Evolutionary conservation across 2,329 filamentous ascomycete species (phyloP).

Genomic region (Pseudopithomyces maydicus): DNA sequence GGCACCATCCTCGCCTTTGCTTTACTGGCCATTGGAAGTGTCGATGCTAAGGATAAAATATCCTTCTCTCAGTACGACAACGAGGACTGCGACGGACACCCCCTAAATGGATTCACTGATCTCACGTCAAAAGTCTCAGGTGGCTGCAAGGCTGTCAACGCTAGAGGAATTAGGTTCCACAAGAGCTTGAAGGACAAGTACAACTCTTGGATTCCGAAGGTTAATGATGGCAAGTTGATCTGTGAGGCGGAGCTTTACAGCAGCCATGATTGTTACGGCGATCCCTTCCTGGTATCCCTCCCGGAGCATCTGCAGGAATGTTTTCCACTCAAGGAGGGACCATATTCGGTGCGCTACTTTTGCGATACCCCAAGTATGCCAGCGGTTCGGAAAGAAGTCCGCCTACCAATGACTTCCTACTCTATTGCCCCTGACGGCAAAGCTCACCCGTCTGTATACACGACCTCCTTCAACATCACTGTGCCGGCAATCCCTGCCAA

Average conservation of each 20-base stretch:
- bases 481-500: background rate
- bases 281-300: constrained; percentile 1
- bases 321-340: background rate
- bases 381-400: background rate
- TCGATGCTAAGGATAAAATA: constrained; percentile 22
- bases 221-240: constrained; percentile 14
- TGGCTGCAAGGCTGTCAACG: constrained; percentile 20
- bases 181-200: constrained; percentile 18
- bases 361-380: constrained; percentile 7
- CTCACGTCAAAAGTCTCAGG: constrained; percentile 10
- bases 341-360: constrained; percentile 15
- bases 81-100: constrained; percentile 21
- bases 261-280: constrained; percentile 11
- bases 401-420: constrained; percentile 16
- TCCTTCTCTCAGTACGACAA: constrained; percentile 20
- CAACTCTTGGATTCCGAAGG: constrained; percentile 19
- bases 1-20: constrained; percentile 14
- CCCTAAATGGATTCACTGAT: constrained; percentile 19
- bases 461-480: constrained; percentile 1
- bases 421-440: constrained; percentile 15
- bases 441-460: constrained; percentile 5
- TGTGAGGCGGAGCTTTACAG: constrained; percentile 22
- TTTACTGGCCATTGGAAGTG: constrained; percentile 20
- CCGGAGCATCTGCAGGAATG: constrained; percentile 15
- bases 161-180: constrained; percentile 20